Base-by-base conservation (phyloP, 306 rosid species). In the Potentilla sterilis region DNA sequence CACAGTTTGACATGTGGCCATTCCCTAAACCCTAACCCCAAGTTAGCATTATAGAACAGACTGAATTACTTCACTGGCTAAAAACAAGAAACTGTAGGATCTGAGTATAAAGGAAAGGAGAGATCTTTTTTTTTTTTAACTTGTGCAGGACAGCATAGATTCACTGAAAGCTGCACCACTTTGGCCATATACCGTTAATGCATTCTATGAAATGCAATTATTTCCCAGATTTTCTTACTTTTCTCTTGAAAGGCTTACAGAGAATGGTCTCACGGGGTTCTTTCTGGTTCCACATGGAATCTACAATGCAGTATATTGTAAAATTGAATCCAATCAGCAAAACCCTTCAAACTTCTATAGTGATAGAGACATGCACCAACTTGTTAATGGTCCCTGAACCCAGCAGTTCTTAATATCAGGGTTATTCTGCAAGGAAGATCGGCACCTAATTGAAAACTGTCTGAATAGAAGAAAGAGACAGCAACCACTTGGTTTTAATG, bases 131-230 rank as follows among this genome's bases (percentile, higher is more conserved):
- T n/a, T 48, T 48, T 32, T 55, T 47, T 69, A 7, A 69, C 58
- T 15, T 70, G 41, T 11, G 43, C 61, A 38, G 48, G 49, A 12
- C 38, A 3, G 18, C 51, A 54, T 54, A 38, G 66, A 54, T 38
- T 13, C 57, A 49, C 58, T 70, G 10, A 72, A 73, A 73, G 76
- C 76, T 54, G 67, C 40, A 72, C 21, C 18, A 72, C n/a, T 40
- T 72, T 54, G 71, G 71, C 37, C 71, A 18, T 7, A 4, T 9
- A 19, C 24, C 32, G 15, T 40, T 64, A 8, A 34, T 16, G 44
- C 38, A 19, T 52, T 37, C n/a, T 18, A 4, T 51, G 11, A 49
- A 61, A 61, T 35, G 62, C 34, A 48, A 51, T 21, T 35, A 49
- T 70, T 70, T 70, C 75, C 21, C 14, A 37, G 41, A 70, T 6